Evolutionary conservation across 352 stramenopile genomes (phyloP), one percentile per base, ranked within the genome.

Genomic region (Saprolegnia parasitica): DNA sequence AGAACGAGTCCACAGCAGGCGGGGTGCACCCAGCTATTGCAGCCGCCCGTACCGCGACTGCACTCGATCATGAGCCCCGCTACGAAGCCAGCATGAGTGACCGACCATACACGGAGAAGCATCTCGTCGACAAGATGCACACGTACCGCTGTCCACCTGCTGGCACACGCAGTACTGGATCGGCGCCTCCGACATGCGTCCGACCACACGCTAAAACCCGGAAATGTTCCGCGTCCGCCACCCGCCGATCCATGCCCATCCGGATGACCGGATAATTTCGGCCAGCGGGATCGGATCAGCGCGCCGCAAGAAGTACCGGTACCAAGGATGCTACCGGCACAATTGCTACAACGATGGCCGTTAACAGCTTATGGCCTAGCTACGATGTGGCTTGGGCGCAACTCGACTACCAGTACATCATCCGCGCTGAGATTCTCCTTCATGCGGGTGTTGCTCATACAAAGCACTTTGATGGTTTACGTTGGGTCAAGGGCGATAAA

Each of bases 11-110:
- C 88, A 66, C 88, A 96, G 72, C 90, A 97, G 62, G 71, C 73
- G 40, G 89, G 90, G 62, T 97, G 90, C 40, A 96, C 91, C 88
- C 88, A 97, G 65, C 90, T 88, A 56, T 96, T 92, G 75, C 90
- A 97, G 68, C 90, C 90, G 61, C 86, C 89, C 21, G 78, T 84
- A 72, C 89, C 89, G 71, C 89, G 87, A 68, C 91, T 96, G 77
- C 90, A 97, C 80, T 96, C 88, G 76, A 97, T 95, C 90, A 97
- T 97, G 77, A 96, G 93, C 35, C 88, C 84, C 65, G 81, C 78
- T 74, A 39, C 58, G 35, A 32, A 26, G 56, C 21, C 29, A 35
- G 15, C 52, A 70, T 13, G n/a, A 47, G 24, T n/a, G 46, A 5
- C 24, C 5, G 20, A 20, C 23, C 13, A 67, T 45, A 71, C 54